Evolutionary conservation across 257 asterid species (phyloP).

Genomic region (Ilex asprella): DNA sequence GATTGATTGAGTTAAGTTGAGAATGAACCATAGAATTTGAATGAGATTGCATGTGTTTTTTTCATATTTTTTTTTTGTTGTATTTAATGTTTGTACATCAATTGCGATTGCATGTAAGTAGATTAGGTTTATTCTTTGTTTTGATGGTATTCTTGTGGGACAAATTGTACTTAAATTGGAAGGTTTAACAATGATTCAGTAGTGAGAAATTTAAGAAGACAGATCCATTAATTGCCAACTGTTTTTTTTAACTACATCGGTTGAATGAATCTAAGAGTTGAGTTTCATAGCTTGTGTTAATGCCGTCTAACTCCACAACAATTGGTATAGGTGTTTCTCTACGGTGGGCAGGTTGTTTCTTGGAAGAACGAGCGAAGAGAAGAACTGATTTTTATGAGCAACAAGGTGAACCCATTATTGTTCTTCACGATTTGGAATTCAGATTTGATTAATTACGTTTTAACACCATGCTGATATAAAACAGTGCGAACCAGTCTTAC

Average conservation of each 20-base stretch:
- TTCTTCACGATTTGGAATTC: background rate
- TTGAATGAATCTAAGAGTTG: constrained; percentile 7
- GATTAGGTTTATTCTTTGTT: too few relatives aligned
- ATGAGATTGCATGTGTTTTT: background rate
- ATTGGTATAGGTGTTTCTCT: constrained; percentile 53
- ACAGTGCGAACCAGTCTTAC: background rate
- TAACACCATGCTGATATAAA: background rate
- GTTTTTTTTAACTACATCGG: background rate
- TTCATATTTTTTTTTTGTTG: too few relatives aligned
- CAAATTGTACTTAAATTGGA: too few relatives aligned
- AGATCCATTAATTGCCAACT: too few relatives aligned
- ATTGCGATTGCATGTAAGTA: background rate
- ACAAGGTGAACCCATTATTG: constrained; percentile 43
- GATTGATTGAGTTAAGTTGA: background rate
- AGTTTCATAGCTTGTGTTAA: background rate
- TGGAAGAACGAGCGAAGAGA: constrained; percentile 82
- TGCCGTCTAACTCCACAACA: background rate
- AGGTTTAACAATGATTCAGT: too few relatives aligned
- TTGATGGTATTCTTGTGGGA: too few relatives aligned
- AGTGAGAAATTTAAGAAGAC: too few relatives aligned
- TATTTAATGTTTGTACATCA: too few relatives aligned
- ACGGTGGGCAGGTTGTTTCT: constrained; percentile 75
- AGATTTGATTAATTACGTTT: background rate
- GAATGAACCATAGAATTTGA: too few relatives aligned
- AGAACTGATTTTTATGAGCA: constrained; percentile 59